Base-by-base conservation (phyloP, 306 rosid genomes). In the Parietaria judaica region DNA sequence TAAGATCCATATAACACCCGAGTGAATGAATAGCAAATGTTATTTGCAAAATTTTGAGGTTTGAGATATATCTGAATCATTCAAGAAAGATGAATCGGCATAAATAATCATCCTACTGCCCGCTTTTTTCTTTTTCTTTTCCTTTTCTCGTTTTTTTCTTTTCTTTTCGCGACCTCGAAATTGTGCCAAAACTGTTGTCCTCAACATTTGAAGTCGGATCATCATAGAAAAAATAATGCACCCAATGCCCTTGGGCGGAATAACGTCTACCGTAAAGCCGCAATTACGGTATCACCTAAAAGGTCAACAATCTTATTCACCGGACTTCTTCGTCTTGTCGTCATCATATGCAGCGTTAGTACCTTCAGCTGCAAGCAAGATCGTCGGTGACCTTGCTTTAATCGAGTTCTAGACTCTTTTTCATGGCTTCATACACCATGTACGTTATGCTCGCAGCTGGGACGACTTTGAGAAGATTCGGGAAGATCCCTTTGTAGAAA, bases 381-480 rank as follows among this genome's bases (percentile, higher is more conserved):
- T 71, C 48, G 63, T 65, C 61, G 34, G 56, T 17, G 9, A n/a
- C 55, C 64, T 38, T 57, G 12, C 74, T 23, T 23, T 85, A 92
- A 37, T 85, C 88, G 68, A 92, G 90, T 72, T 86, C 85, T 86
- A 88, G 76, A 69, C 83, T 63, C 72, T 83, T 92, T 62, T 92
- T 88, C 94, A 86, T 92, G 54, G 70, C 57, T 73, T 88, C 98
- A 68, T 88, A 92, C 66, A 88, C 96, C 87, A 92, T 45, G 61
- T 92, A 92, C 37, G 96, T 88, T 76, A 92, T 86, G 67, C 96
- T 92, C 70, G 98, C 98, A 1, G 96, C 83, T 2, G 96, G 96
- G 43, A 92, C 96, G 52, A 92, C 96, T 82, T 92, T 92, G 65
- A 92, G 96, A 60, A 92, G 69, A 77, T 84, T 88, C 14, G 98